Conservation (phyloP, 768 basidiomycete genomes). For the Gymnopilus dilepis region DNA sequence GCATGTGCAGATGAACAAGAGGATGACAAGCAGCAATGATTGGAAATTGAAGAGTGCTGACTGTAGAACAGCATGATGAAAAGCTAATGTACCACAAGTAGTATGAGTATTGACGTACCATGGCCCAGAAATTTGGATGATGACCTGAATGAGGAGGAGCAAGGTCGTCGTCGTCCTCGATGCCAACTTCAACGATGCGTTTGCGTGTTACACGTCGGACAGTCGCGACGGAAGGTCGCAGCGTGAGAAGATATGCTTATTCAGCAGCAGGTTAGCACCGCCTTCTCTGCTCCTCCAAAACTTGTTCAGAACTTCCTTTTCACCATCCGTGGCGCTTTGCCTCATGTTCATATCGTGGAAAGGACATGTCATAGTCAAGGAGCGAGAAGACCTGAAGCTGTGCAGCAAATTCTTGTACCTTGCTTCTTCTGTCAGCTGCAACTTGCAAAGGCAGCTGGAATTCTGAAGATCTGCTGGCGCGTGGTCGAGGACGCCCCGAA, state of each 20-base stretch:
- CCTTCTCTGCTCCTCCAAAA: neutral
- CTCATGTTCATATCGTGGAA: neutral
- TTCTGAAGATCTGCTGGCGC: neutral
- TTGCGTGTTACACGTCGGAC: slow-evolving; percentile 2
- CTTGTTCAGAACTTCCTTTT: neutral
- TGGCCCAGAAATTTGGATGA: neutral
- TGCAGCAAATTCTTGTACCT: neutral
- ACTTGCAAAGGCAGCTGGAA: neutral
- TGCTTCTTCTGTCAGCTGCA: neutral
- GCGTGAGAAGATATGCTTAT: slow-evolving; percentile 1
- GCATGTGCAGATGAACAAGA: slow-evolving; percentile 95
- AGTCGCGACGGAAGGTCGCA: neutral
- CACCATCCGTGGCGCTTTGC: neutral
- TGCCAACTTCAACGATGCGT: neutral
- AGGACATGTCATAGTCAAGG: neutral
- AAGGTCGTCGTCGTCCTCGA: slow-evolving; percentile 5
- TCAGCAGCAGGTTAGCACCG: too few relatives aligned
- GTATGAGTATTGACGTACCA: neutral
- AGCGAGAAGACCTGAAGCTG: neutral
- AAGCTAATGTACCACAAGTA: neutral
- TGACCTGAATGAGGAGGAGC: neutral
- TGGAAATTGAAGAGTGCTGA: slow-evolving; percentile 99
- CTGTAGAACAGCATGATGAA: slow-evolving; percentile 28
- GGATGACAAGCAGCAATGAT: slow-evolving; percentile 90
- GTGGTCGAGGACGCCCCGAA: neutral